Percentiles rank a stretch among this genome's conserved stretches.
phyloP scores from a whole-genome alignment of 139 green algal genomes.

The Coelastrella sp. region DNA sequence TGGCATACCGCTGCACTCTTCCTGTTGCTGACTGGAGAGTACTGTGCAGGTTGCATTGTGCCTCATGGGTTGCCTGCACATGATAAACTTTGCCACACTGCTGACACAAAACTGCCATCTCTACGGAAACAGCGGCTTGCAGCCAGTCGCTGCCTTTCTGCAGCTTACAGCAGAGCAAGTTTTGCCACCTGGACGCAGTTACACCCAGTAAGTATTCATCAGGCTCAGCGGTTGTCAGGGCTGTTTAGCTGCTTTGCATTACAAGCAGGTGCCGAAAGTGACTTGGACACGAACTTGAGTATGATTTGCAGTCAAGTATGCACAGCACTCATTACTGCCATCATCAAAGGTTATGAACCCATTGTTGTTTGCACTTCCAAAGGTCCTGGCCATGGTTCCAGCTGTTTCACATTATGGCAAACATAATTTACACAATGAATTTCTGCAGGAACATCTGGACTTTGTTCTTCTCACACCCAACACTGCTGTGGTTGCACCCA shows the following conservation, averaged over 20 bases:
- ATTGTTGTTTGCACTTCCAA: no score
- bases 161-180: neutral
- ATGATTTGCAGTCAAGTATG: neutral
- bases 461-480: conserved; percentile 7
- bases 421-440: neutral
- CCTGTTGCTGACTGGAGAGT: neutral
- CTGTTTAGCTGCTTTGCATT: neutral
- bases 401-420: no score
- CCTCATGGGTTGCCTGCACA: conserved; percentile 16
- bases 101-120: conserved; percentile 1
- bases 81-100: neutral
- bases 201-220: neutral
- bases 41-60: conserved; percentile 32
- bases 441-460: conserved; percentile 21
- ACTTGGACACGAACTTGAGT: neutral
- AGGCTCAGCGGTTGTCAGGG: neutral
- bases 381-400: no score
- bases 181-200: neutral
- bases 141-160: conserved; percentile 15
- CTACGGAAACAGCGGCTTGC: neutral
- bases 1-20: neutral
- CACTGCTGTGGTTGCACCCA: conserved; percentile 15
- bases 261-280: neutral
- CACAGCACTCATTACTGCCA: no score
- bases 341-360: no score